Evolutionary conservation across 2,329 filamentous ascomycete genomes (phyloP).

Genomic region (Talaromyces pinophilus): DNA sequence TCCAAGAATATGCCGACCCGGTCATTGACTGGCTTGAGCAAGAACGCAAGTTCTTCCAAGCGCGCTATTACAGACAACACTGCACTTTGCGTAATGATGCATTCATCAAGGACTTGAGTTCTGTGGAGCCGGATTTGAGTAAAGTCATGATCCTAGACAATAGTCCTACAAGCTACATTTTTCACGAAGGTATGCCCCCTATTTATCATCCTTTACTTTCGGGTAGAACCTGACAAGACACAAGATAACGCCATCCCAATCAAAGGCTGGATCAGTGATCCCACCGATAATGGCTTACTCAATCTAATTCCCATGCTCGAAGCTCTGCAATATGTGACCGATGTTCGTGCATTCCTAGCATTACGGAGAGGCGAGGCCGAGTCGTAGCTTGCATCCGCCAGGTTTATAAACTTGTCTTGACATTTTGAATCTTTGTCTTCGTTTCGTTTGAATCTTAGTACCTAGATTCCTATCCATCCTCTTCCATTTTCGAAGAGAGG

Average conservation of each 20-base stretch:
- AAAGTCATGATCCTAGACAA: slow-evolving; percentile 99
- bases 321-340: slow-evolving; percentile 92
- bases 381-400: slow-evolving; percentile 27
- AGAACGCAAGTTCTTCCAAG: slow-evolving; percentile 94
- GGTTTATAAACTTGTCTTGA: background rate
- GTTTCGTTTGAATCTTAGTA: background rate
- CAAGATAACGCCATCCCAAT: slow-evolving; percentile 98
- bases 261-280: slow-evolving; percentile 98
- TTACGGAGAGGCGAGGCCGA: slow-evolving; percentile 76
- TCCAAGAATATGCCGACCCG: slow-evolving; percentile 97
- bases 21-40: slow-evolving; percentile 98
- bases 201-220: slow-evolving; percentile 9
- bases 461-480: background rate
- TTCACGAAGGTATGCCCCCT: slow-evolving; percentile 78
- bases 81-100: slow-evolving; percentile 94
- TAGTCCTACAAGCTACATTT: slow-evolving; percentile 96
- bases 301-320: slow-evolving; percentile 91
- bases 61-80: slow-evolving; percentile 92
- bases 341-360: slow-evolving; percentile 87
- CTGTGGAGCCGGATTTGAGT: slow-evolving; percentile 93
- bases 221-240: slow-evolving; percentile 15
- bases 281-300: slow-evolving; percentile 91
- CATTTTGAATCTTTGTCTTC: slow-evolving; percentile 1
- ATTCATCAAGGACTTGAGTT: slow-evolving; percentile 96
- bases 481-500: background rate